phyloP scores from a whole-genome alignment of 2,329 filamentous ascomycete species.

The Colletotrichum sp. region DNA sequence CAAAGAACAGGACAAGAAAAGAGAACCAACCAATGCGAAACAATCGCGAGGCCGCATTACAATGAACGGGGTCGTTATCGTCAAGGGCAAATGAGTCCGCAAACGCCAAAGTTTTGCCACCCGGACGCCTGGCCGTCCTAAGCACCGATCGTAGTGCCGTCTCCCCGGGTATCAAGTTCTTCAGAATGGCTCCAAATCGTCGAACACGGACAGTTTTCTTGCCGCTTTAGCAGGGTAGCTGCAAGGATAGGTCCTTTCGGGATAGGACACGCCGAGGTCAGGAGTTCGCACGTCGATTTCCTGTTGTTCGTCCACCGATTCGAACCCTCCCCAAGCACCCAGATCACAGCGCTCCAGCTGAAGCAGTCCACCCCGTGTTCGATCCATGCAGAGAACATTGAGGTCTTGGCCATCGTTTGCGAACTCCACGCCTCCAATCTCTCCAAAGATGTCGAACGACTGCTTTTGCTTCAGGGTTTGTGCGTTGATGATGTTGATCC shows the following conservation, averaged over 20 bases:
- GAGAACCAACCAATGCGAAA: background rate
- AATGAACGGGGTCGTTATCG: background rate
- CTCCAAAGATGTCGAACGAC: constrained; percentile 75
- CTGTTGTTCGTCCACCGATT: background rate
- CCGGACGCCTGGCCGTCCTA: background rate
- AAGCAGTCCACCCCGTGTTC: constrained; percentile 68
- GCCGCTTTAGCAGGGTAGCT: background rate
- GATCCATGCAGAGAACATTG: constrained; percentile 72
- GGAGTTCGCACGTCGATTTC: background rate
- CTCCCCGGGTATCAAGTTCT: constrained; percentile 11
- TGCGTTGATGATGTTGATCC: constrained; percentile 73
- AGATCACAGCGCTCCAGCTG: constrained; percentile 59
- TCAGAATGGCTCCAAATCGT: constrained; percentile 28
- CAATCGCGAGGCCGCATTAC: background rate
- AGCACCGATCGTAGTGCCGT: background rate
- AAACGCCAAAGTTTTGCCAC: background rate
- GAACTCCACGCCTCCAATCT: constrained; percentile 73
- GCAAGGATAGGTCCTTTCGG: background rate
- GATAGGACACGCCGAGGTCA: background rate
- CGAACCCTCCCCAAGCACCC: constrained; percentile 22
- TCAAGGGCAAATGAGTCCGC: background rate
- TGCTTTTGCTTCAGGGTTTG: constrained; percentile 69
- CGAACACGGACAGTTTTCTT: constrained; percentile 6
- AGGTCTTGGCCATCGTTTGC: constrained; percentile 71
- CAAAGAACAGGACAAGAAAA: background rate